Percentiles rank a stretch among this genome's conserved stretches.
phyloP scores from a whole-genome alignment of 495 filamentous ascomycete genomes.

The Opeltia flavorubescens region DNA sequence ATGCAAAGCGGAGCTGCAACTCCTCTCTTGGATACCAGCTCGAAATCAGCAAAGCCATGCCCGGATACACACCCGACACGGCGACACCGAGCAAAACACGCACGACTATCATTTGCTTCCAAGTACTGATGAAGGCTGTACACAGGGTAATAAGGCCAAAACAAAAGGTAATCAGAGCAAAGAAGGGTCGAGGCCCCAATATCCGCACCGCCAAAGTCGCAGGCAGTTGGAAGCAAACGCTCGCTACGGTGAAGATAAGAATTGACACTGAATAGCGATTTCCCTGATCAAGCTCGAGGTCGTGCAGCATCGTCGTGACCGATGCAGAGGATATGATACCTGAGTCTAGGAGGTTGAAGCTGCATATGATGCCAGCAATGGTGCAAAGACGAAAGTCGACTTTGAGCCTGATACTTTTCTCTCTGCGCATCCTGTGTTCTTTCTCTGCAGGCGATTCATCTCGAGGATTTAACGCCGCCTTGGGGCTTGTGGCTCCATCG shows the following conservation, averaged over 20 bases:
- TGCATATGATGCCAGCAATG: constrained; percentile 60
- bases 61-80: constrained; percentile 58
- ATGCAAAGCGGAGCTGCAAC: constrained; percentile 63
- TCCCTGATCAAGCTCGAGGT: constrained; percentile 46
- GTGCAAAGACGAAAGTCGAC: constrained; percentile 61
- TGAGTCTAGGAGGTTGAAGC: constrained; percentile 57
- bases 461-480: neutral
- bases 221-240: constrained; percentile 62
- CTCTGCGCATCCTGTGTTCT: constrained; percentile 1
- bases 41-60: constrained; percentile 54
- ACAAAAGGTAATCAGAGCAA: constrained; percentile 48
- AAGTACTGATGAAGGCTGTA: constrained; percentile 55
- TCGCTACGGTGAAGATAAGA: constrained; percentile 66
- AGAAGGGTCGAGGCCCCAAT: constrained; percentile 56
- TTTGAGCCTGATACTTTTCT: constrained; percentile 42
- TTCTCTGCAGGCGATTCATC: neutral
- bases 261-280: constrained; percentile 58
- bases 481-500: neutral
- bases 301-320: constrained; percentile 56
- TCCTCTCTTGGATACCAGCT: constrained; percentile 60
- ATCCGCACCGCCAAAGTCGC: constrained; percentile 56
- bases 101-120: constrained; percentile 61
- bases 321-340: constrained; percentile 67
- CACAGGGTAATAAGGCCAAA: constrained; percentile 63
- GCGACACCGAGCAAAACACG: constrained; percentile 56